A percentile compares a stretch with the other conserved stretches of the same genome.
Evolutionary conservation across 768 basidiomycete genomes (phyloP).

Genomic region (Pleurotus citrinopileatus): DNA sequence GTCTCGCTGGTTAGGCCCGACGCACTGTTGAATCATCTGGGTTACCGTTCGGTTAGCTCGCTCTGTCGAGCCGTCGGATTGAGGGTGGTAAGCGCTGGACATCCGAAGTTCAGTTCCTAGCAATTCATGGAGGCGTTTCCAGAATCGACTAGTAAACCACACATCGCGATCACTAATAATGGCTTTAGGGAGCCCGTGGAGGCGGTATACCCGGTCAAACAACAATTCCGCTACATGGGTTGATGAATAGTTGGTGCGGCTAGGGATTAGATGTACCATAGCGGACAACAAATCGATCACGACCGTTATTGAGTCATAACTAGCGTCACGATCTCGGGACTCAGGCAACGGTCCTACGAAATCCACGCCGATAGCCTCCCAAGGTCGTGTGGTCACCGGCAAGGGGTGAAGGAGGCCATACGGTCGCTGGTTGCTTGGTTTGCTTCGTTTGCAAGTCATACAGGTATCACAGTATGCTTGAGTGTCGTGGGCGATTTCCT

Average conservation of each 20-base stretch:
- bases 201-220: slow-evolving; percentile 19
- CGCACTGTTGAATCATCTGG: slow-evolving; percentile 25
- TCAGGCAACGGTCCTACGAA: slow-evolving; percentile 26
- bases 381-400: slow-evolving; percentile 19
- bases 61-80: slow-evolving; percentile 28
- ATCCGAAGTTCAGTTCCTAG: slow-evolving; percentile 19
- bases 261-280: slow-evolving; percentile 15
- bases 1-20: too few relatives aligned
- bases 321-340: slow-evolving; percentile 18
- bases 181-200: slow-evolving; percentile 30
- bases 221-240: slow-evolving; percentile 16
- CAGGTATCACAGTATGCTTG: slow-evolving; percentile 25
- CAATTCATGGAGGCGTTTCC: slow-evolving; percentile 15
- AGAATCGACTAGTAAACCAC: too few relatives aligned
- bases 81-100: slow-evolving; percentile 23
- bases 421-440: slow-evolving; percentile 15
- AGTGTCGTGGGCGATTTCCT: slow-evolving; percentile 22
- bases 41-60: slow-evolving; percentile 26
- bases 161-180: slow-evolving; percentile 21
- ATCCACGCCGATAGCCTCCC: slow-evolving; percentile 26
- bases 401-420: slow-evolving; percentile 14
- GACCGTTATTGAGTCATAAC: too few relatives aligned
- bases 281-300: slow-evolving; percentile 19
- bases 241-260: slow-evolving; percentile 10
- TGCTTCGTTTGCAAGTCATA: slow-evolving; percentile 13